A percentile compares a stretch with the other conserved stretches of the same genome.
These are phyloP conservation scores for Penicillium pancosmium DNA, from an alignment of 495 filamentous ascomycete species.

Conservation along the genomic window DNA sequence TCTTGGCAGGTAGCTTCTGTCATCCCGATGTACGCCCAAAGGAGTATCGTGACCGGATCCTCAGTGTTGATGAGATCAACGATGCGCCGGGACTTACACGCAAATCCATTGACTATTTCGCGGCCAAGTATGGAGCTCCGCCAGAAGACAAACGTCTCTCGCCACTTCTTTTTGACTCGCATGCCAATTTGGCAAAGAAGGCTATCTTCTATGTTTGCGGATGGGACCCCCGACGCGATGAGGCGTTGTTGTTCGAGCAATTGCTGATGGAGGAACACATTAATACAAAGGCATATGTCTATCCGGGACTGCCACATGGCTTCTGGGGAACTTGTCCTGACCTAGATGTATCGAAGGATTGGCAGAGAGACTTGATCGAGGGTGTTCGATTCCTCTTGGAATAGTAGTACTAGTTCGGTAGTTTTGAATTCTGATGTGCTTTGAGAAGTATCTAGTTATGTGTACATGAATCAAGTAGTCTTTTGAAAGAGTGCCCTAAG, in stretches of 20 bases:
- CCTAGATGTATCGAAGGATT: conserved; percentile 15
- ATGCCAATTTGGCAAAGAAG: conserved; percentile 13
- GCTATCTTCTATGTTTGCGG: conserved; percentile 44
- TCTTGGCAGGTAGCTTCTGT: conserved; percentile 21
- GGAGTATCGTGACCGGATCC: conserved; percentile 14
- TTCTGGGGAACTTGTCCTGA: conserved; percentile 38
- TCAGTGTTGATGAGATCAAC: conserved; percentile 22
- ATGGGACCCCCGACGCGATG: conserved; percentile 43
- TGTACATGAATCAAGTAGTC: conserved; percentile 2
- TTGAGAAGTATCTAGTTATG: neutral
- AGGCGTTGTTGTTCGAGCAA: conserved; percentile 44
- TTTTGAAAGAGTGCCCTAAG: neutral
- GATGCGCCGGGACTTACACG: conserved; percentile 12
- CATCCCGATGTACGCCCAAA: conserved; percentile 17
- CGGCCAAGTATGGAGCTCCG: conserved; percentile 18
- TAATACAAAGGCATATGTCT: conserved; percentile 38
- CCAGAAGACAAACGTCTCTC: conserved; percentile 20
- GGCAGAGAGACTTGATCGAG: conserved; percentile 4
- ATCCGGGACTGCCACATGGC: conserved; percentile 47
- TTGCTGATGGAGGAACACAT: conserved; percentile 39
- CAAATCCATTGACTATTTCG: conserved; percentile 19
- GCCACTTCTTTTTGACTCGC: conserved; percentile 18
- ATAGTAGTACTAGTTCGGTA: neutral
- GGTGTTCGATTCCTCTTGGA: conserved; percentile 6
- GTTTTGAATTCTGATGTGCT: neutral